Evolutionary conservation across 352 stramenopile species (phyloP).

Genomic region (Lagenidium giganteum): DNA sequence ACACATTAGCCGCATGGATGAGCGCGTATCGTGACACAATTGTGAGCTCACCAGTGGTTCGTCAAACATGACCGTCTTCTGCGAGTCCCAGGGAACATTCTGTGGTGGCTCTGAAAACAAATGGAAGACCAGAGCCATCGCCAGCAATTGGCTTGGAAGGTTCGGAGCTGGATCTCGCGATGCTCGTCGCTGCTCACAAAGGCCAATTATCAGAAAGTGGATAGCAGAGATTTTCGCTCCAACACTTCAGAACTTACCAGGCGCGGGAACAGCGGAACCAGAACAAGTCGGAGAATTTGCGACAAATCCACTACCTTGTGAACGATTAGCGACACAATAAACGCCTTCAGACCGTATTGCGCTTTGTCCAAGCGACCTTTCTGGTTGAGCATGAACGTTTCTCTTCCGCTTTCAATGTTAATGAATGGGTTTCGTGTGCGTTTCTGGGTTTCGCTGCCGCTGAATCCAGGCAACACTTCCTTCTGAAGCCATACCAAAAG

Average conservation of each 20-base stretch:
- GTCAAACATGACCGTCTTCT: slow-evolving; percentile 81
- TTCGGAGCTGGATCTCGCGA: slow-evolving; percentile 72
- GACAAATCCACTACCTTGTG: slow-evolving; percentile 84
- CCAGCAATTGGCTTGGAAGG: slow-evolving; percentile 72
- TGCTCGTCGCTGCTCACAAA: too few relatives aligned
- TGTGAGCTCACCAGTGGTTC: slow-evolving; percentile 65
- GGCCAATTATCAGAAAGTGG: too few relatives aligned
- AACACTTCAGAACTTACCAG: too few relatives aligned
- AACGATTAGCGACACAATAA: slow-evolving; percentile 73
- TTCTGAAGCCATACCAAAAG: slow-evolving; percentile 84
- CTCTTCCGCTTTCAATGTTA: slow-evolving; percentile 72
- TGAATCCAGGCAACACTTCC: slow-evolving; percentile 78
- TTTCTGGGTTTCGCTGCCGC: slow-evolving; percentile 69
- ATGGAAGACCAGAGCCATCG: slow-evolving; percentile 82
- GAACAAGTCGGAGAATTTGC: slow-evolving; percentile 74
- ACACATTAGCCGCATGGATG: too few relatives aligned
- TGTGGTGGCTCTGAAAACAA: slow-evolving; percentile 81
- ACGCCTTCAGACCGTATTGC: slow-evolving; percentile 84
- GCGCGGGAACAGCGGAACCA: slow-evolving; percentile 77
- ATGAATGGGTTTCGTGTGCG: slow-evolving; percentile 81
- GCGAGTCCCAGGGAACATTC: slow-evolving; percentile 67
- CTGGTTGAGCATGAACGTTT: slow-evolving; percentile 77
- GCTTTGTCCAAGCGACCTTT: slow-evolving; percentile 78
- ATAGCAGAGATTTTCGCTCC: too few relatives aligned
- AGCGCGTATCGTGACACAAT: not conserved